Evolutionary conservation across 1,284 basidiomycete species (phyloP).

Genomic region (Cutaneotrichosporon cutaneum): DNA sequence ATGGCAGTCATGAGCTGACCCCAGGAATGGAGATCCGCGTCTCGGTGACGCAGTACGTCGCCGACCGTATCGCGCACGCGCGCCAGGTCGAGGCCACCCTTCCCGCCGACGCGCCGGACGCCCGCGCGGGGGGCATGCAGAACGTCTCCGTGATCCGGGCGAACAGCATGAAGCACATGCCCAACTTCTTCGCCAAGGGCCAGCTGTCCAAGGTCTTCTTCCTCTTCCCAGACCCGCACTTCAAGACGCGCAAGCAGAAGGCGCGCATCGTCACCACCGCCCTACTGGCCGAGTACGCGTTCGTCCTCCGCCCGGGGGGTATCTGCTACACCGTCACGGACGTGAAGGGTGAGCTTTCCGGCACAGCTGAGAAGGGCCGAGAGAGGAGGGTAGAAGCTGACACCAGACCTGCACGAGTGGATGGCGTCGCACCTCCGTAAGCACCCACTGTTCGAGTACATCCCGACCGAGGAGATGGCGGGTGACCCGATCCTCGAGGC

Average conservation of each 20-base stretch:
- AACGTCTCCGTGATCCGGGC: conserved; percentile 94
- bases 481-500: conserved; percentile 68
- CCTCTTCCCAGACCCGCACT: conserved; percentile 98
- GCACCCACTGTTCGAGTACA: conserved; percentile 82
- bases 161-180: conserved; percentile 98
- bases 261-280: conserved; percentile 92
- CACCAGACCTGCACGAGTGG: conserved; percentile 83
- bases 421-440: conserved; percentile 83
- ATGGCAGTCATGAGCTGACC: too few relatives aligned
- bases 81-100: conserved; percentile 60
- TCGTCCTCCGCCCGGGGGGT: conserved; percentile 83
- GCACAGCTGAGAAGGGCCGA: too few relatives aligned
- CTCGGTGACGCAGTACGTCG: conserved; percentile 94
- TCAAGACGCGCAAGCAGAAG: conserved; percentile 98
- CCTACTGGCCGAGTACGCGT: conserved; percentile 87
- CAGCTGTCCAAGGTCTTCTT: conserved; percentile 95
- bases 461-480: conserved; percentile 72
- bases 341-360: conserved; percentile 60
- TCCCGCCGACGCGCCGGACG: conserved; percentile 22
- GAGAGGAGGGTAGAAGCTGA: neutral
- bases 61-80: conserved; percentile 87
- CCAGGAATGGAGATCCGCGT: conserved; percentile 95
- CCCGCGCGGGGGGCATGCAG: conserved; percentile 65
- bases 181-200: conserved; percentile 90
- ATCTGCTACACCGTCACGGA: conserved; percentile 98